Evolutionary conservation across 352 stramenopile species (phyloP).

Genomic region (Nothophytophthora sp.): DNA sequence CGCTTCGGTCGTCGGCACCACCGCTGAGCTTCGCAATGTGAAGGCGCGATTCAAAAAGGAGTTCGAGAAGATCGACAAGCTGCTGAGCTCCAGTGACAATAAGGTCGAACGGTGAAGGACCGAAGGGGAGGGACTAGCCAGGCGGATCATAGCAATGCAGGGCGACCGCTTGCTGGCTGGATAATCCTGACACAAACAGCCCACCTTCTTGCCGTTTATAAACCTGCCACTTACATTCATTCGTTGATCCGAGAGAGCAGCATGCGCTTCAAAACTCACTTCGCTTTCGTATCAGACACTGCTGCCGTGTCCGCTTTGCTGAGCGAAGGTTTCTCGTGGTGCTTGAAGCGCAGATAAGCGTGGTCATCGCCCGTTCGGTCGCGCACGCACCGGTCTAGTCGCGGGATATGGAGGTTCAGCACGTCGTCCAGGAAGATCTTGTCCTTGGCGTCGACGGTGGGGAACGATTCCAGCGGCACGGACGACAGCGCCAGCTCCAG

Average conservation of each 20-base stretch:
- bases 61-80: constrained; percentile 89
- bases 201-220: too few relatives aligned
- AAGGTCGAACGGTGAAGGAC: constrained; percentile 60
- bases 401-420: constrained; percentile 73
- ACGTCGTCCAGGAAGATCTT: constrained; percentile 84
- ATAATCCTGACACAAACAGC: too few relatives aligned
- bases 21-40: constrained; percentile 55
- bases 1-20: constrained; percentile 17
- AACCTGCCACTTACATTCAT: too few relatives aligned
- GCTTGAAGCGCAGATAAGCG: constrained; percentile 86
- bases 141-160: not conserved
- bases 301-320: constrained; percentile 10
- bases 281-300: constrained; percentile 8
- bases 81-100: constrained; percentile 82
- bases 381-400: constrained; percentile 78
- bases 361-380: constrained; percentile 81
- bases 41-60: constrained; percentile 79
- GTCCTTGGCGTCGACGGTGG: constrained; percentile 48
- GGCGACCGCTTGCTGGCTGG: too few relatives aligned
- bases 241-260: too few relatives aligned
- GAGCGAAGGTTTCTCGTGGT: constrained; percentile 48
- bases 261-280: too few relatives aligned
- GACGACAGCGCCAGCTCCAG: constrained; percentile 72
- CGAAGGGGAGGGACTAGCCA: not conserved
- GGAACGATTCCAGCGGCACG: constrained; percentile 60